Evolutionary conservation across 306 rosid genomes (phyloP), one percentile per base, ranked within the genome.

Genomic region (Morella rubra): DNA sequence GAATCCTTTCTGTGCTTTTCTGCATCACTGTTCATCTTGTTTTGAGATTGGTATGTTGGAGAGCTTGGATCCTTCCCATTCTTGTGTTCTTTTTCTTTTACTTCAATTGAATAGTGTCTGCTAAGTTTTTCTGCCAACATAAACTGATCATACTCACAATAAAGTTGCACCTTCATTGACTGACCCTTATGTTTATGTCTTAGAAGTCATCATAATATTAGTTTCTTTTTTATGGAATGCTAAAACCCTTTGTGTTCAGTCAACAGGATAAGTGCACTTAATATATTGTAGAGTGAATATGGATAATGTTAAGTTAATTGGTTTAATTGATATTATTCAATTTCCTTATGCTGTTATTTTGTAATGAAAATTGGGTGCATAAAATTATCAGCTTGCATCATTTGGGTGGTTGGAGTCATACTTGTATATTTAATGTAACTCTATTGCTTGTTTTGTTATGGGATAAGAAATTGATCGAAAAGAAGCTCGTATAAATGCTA

Each of bases 381-480:
- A 16, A 18, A 11, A 41, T 59, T 56, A 80, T 24, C 55, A 81
- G 32, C 74, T 46, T 47, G 32, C 68, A 7, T 20, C 37, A 2
- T 47, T 70, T 40, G 69, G 9, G 76, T 81, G 79, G 49, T 76
- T 69, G 76, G 18, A 54, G 64, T 50, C 74, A 46, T 54, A 68
- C 64, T 64, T 71, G 27, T 59, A 40, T 56, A 14, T 44, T 84
- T 44, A 66, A 12, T 75, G 37, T 76, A 40, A 12, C 69, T 10
- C 46, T 59, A 44, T 68, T 83, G 4, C 24, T 79, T 19, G 79
- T 22, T 78, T 64, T 44, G 70, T 79, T 81, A 69, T 75, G 83
- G 80, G 62, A 42, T 75, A 15, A 96, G 99, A 91, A 96, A 89
- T 92, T 78, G 99, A 96, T 85, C 85, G 93, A 78, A 96, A 85